Conservation (phyloP, 768 basidiomycete genomes). For the Mrakia blollopis region DNA sequence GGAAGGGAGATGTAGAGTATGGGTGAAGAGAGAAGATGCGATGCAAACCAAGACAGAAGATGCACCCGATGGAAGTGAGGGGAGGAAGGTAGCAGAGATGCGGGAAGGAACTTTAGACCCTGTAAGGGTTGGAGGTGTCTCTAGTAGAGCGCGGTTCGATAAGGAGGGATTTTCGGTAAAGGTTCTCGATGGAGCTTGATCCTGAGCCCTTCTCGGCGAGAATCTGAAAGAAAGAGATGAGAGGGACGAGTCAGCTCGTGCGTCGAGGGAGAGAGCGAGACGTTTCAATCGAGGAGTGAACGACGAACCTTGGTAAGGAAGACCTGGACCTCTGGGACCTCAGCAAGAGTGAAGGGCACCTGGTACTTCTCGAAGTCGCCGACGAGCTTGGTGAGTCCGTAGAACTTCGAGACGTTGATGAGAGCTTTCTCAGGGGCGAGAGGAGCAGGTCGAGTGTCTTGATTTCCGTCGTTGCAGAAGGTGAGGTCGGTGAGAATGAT, state of each 20-base stretch:
- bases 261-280: background rate
- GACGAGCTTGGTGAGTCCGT: slow-evolving; percentile 78
- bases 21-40: too few relatives aligned
- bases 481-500: slow-evolving; percentile 67
- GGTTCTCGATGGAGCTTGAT: slow-evolving; percentile 14
- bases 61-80: background rate
- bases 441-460: slow-evolving; percentile 74
- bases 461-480: slow-evolving; percentile 93
- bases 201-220: slow-evolving; percentile 25
- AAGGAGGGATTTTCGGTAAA: slow-evolving; percentile 26
- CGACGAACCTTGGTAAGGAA: slow-evolving; percentile 37
- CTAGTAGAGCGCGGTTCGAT: slow-evolving; percentile 22
- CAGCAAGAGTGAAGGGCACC: slow-evolving; percentile 74
- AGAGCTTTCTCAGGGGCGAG: slow-evolving; percentile 68
- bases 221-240: background rate
- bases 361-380: slow-evolving; percentile 66
- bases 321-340: slow-evolving; percentile 77
- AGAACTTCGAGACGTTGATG: slow-evolving; percentile 95
- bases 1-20: too few relatives aligned
- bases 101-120: background rate
- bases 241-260: background rate
- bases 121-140: background rate
- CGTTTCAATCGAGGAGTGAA: background rate
- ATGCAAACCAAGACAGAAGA: too few relatives aligned
- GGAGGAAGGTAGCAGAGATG: background rate